Evolutionary conservation across 768 basidiomycete species (phyloP), one percentile per base, ranked within the genome.

Genomic region (Tulasnella sp.): DNA sequence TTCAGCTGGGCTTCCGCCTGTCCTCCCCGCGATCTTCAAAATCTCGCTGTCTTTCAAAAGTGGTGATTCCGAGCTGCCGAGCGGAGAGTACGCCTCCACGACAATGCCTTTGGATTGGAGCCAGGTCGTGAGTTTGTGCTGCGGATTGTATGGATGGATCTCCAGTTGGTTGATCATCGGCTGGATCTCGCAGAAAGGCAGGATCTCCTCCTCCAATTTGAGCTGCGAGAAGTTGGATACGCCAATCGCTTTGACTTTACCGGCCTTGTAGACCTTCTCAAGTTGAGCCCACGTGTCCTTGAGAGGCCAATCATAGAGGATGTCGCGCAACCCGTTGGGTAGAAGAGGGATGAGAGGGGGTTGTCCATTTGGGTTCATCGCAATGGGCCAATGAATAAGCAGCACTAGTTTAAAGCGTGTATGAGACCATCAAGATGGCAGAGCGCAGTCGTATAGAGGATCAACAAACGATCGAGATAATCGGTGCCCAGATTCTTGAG

Each of bases 301-400:
- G 80, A 86, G 85, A 66, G 80, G 77, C 66, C 85, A 85, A 42
- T 78, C 73, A 65, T 74, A 78, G 65, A 85, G 80, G 5, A 81
- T 73, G 66, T 88, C 86, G 38, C 86, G 66, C 21, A 58, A 72
- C 52, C 74, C 74, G 60, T 79, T 80, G 44, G 61, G 59, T 12
- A 62, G 65, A 29, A 45, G 57, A 22, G 68, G 66, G 61, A 68
- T 62, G 29, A 61, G 48, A 30, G 60, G 62, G 49, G 66, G 64
- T 49, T 66, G 68, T 25, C 66, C 66, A n/a, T 67, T 62, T 10
- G 77, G 65, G 59, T 69, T 79, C 80, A 87, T 80, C 31, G 87
- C 83, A 19, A 84, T 80, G 12, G 88, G 89, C 87, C 86, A 88
- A 71, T 88, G 86, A 78, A 88, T 81, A 60, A 87, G 73, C 15